These are phyloP conservation scores for Terfezia boudieri DNA, from an alignment of 495 filamentous ascomycete species.

Conservation along the genomic window DNA sequence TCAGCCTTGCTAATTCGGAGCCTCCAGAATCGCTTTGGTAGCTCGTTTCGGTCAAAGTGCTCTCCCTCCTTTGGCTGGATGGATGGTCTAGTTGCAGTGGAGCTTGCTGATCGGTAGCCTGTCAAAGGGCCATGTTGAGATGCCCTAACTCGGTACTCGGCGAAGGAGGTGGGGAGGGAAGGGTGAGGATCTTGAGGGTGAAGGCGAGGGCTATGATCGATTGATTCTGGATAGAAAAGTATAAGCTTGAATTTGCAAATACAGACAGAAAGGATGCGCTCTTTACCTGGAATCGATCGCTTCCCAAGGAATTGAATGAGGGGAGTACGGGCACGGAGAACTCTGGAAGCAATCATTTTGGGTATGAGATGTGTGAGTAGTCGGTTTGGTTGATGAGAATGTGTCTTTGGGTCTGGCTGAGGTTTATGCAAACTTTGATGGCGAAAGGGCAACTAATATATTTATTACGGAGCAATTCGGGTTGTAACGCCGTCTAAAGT, in stretches of 20 bases:
- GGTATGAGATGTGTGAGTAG: background rate
- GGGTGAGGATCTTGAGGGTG: constrained; percentile 27
- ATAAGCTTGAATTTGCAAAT: background rate
- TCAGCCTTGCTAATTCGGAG: constrained; percentile 49
- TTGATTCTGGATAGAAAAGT: constrained; percentile 27
- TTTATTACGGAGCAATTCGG: too few relatives aligned
- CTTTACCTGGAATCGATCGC: constrained; percentile 50
- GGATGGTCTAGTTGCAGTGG: constrained; percentile 35
- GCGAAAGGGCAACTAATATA: too few relatives aligned
- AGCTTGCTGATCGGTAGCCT: constrained; percentile 29
- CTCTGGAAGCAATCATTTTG: constrained; percentile 43
- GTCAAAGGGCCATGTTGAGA: constrained; percentile 80
- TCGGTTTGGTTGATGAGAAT: background rate
- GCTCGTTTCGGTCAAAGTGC: constrained; percentile 72
- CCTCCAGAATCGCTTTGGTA: constrained; percentile 64
- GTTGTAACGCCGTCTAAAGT: too few relatives aligned
- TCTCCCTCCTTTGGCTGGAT: constrained; percentile 48
- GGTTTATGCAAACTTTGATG: background rate
- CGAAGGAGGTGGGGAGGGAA: constrained; percentile 41
- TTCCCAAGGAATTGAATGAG: constrained; percentile 87
- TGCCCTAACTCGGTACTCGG: constrained; percentile 72
- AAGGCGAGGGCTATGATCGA: constrained; percentile 49
- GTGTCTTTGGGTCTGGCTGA: background rate
- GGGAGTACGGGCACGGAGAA: constrained; percentile 48
- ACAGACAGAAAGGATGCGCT: background rate